Conservation (phyloP, 2,329 filamentous ascomycete species). For the Beauveria brongniartii region DNA sequence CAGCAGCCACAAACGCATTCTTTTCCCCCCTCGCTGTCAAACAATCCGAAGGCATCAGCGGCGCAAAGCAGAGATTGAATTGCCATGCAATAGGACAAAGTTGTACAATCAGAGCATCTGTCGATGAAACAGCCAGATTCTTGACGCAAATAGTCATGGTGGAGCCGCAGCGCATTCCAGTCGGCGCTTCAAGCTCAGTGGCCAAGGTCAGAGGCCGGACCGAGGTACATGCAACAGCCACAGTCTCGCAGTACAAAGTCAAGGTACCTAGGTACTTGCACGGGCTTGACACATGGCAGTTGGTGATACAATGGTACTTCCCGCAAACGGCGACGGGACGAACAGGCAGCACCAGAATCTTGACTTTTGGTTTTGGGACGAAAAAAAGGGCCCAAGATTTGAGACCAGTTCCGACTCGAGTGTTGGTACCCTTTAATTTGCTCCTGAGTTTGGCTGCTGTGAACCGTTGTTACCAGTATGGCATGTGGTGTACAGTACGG, state of each 20-base stretch:
- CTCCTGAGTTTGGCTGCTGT: no score
- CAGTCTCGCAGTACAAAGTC: background rate
- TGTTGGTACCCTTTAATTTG: no score
- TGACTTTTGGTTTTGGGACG: background rate
- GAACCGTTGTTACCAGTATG: no score
- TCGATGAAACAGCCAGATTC: background rate
- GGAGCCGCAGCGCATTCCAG: background rate
- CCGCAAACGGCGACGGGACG: constrained; percentile 1
- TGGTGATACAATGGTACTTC: background rate
- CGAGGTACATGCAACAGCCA: no score
- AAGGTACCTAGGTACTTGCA: background rate
- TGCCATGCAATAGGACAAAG: background rate
- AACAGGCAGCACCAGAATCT: background rate
- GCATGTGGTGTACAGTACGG: no score
- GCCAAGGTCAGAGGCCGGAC: no score
- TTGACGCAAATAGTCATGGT: background rate
- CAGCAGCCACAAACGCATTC: background rate
- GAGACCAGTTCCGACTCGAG: no score
- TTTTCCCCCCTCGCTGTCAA: background rate
- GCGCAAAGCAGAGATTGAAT: no score
- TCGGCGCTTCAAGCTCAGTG: background rate
- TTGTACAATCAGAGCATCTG: no score
- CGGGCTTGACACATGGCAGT: no score
- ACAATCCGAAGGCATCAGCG: no score
- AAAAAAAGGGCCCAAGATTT: no score